phyloP scores from a whole-genome alignment of 257 asterid species.

The Verbena officinalis region DNA sequence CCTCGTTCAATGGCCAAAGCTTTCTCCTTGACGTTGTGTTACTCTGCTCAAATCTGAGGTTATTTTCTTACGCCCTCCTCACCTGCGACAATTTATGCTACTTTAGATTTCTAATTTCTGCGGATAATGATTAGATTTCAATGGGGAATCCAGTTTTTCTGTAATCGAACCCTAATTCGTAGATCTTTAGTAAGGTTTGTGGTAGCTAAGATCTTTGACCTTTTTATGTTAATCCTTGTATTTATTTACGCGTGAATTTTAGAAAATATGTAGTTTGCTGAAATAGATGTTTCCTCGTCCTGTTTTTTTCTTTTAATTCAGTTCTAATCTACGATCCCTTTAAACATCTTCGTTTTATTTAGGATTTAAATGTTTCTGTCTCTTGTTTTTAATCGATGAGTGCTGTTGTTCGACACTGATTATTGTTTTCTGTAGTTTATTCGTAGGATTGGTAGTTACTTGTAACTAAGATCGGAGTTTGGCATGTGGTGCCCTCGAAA shows the following conservation, averaged over 20 bases:
- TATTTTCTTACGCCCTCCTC: not conserved
- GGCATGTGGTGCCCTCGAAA: constrained; percentile 40
- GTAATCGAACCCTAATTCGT: not conserved
- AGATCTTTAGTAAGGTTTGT: constrained; percentile 25
- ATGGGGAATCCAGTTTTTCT: not conserved
- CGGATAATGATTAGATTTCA: not conserved
- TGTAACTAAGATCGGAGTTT: constrained; percentile 14
- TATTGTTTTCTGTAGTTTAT: constrained; percentile 20
- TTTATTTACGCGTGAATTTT: not conserved
- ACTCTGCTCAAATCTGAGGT: constrained; percentile 13
- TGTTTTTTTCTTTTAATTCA: not conserved
- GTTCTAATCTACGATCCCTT: not conserved
- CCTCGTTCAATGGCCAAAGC: not conserved
- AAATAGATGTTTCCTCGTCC: not conserved
- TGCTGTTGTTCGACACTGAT: constrained; percentile 10
- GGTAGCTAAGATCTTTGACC: not conserved
- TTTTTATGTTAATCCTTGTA: not conserved
- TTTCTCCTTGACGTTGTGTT: not conserved
- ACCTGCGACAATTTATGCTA: not conserved
- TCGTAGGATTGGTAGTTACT: constrained; percentile 15
- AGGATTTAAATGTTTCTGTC: not conserved
- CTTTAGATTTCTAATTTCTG: not conserved
- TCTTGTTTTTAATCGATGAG: constrained; percentile 2
- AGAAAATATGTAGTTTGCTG: not conserved
- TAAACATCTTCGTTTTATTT: not conserved